Base-by-base conservation (phyloP, 2,329 filamentous ascomycete species). In the Cercospora zeina region DNA sequence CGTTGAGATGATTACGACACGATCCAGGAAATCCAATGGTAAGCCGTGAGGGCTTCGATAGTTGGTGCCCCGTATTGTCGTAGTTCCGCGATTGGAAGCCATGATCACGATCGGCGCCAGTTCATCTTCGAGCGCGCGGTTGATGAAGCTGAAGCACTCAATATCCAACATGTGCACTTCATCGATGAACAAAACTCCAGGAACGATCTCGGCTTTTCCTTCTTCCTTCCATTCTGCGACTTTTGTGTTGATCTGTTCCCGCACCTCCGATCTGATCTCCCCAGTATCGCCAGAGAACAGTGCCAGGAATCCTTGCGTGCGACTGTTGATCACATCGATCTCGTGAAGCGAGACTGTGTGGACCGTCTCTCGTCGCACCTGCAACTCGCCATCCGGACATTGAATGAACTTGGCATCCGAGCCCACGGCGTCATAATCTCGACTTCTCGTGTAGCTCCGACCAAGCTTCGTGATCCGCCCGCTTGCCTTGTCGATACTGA, bases 121-220 rank as follows among this genome's bases (percentile, higher is more conserved):
- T 72, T 97, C 92, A 64, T 93, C 91, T 78, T 99, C 95, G 49
- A 99, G 83, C 0, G 95, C 95, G 57, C 95, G 90, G 81, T 99
- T 99, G 82, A 99, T 89, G 81, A 96, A 99, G 49, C 92, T 96
- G 82, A 96, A 99, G 81, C 93, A 97, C 78, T 99, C 95, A 67
- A 97, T 97, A 76, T 99, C 95, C 62, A 99, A 89, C 93, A 99
- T 97, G 82, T 99, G 95, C 4, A 99, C 93, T 80, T 99, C 95
- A 73, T 99, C 95, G 72, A 99, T 96, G 82, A 99, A 99, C 7
- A 99, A 81, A 7, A 99, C 95, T 50, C 95, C 95, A 0, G 95
- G 95, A 0, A 99, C 92, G 59, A 99, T 97, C 79, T 96, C 93
- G 2, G 95, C 95, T 78, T 99, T 99, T 79, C 95, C 95, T 79